Conservation (phyloP, 2,329 filamentous ascomycete species). For the Verticillium longisporum region DNA sequence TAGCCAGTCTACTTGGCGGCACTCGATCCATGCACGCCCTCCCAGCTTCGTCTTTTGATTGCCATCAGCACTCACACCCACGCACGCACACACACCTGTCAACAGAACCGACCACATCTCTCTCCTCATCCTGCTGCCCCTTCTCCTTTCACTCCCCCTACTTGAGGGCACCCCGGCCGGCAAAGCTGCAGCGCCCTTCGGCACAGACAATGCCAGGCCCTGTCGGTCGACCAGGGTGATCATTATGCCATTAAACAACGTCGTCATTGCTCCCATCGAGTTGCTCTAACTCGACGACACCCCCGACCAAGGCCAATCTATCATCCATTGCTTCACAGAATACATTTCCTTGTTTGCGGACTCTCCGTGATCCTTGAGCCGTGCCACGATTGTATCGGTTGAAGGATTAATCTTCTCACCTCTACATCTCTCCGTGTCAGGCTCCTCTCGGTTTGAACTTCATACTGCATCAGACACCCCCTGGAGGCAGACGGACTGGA, state of each 20-base stretch:
- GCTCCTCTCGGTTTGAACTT: background rate
- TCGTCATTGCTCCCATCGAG: background rate
- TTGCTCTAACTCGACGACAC: background rate
- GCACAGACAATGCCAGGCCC: background rate
- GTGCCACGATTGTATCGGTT: background rate
- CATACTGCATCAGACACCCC: background rate
- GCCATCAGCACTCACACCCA: background rate
- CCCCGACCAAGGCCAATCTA: background rate
- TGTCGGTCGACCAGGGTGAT: background rate
- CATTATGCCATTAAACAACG: background rate
- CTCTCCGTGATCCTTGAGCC: background rate
- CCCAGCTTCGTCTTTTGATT: background rate
- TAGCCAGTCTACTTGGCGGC: background rate
- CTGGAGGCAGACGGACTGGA: background rate
- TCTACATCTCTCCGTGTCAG: background rate
- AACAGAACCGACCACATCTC: too few species aligned
- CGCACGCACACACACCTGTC: too few species aligned
- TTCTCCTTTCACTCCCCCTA: background rate
- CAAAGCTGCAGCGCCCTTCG: background rate
- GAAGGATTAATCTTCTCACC: background rate
- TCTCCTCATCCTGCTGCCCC: background rate
- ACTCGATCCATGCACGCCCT: background rate
- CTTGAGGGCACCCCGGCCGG: background rate
- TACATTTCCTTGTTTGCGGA: background rate
- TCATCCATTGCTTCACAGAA: background rate